Base-by-base conservation (phyloP, 2,329 filamentous ascomycete genomes). In the Trichophyton verrucosum region DNA sequence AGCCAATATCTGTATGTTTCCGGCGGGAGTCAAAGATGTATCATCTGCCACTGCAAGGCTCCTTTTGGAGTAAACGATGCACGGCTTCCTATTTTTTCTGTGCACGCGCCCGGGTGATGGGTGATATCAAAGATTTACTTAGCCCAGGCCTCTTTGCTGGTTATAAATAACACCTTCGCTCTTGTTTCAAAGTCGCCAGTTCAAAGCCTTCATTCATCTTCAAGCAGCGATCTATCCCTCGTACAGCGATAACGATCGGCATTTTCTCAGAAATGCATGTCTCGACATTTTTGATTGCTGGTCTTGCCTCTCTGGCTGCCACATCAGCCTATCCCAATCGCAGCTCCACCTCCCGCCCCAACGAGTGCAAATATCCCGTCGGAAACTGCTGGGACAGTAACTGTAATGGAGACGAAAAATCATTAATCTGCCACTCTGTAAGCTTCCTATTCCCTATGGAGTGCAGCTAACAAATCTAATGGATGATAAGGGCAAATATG, bases 351-450 rank as follows among this genome's bases (percentile, higher is more conserved):
- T 9, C 46, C 9, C 20, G 1, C 20, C 22, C 9, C 11, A 24
- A 27, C 20, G 46, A 51, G 46, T 62, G 61, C 58, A 58, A 58
- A 49, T 60, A 58, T 22, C 61, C 61, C 13, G 60, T 57, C 33
- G 58, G 58, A n/a, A 62, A 60, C 46, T 62, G 61, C 40, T 62
- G 60, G 17, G 61, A 62, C 13, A 62, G 57, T 33, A 30, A 58
- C 55, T 62, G 61, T 53, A 55, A 62, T 36, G 61, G 61, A 30
- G 20, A 51, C 24, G 49, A 62, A 53, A 24, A 57, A 38, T 57
- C 58, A 9, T 40, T 62, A 22, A 62, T 51, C 30, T 62, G 61
- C 51, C 60, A 40, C 11, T 60, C 57, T 40, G 61, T 62, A 56
- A 40, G 61, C 24, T 6, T 27, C 2, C 44, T 3, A 24, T 51